A percentile compares a stretch with the other conserved stretches of the same genome.
These are phyloP conservation scores for Neckera pumila DNA, from an alignment of 225 moss, liverwort and hornwort genomes.

Conservation along the genomic window DNA sequence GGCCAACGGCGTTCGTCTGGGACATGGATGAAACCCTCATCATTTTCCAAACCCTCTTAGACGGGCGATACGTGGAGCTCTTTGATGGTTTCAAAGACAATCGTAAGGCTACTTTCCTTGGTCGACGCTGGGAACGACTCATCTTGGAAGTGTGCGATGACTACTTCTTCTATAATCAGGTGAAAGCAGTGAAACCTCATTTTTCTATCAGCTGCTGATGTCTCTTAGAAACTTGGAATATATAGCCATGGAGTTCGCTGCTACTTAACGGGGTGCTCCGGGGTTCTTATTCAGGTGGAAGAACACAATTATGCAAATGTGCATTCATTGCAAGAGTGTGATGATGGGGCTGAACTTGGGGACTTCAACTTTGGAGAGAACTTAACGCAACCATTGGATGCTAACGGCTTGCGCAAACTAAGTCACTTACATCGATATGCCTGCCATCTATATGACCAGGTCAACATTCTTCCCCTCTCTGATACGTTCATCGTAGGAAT, in stretches of 20 bases:
- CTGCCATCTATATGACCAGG: conserved; percentile 35
- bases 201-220: not conserved
- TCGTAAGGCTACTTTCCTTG: conserved; percentile 18
- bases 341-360: conserved; percentile 29
- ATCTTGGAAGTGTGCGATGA: conserved; percentile 59
- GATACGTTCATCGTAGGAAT: not conserved
- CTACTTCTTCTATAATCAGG: conserved; percentile 35
- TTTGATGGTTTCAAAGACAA: conserved; percentile 41
- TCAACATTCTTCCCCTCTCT: not conserved
- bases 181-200: not conserved
- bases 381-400: conserved; percentile 12
- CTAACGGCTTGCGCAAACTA: conserved; percentile 21
- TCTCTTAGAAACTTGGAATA: not conserved
- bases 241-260: not conserved
- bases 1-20: conserved; percentile 41
- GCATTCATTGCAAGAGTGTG: conserved; percentile 27
- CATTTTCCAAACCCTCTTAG: conserved; percentile 45
- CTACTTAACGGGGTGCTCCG: not conserved
- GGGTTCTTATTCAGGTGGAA: conserved; percentile 32
- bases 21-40: conserved; percentile 66
- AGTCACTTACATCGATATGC: conserved; percentile 35
- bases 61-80: conserved; percentile 41
- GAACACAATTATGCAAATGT: conserved; percentile 27
- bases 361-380: conserved; percentile 19
- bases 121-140: conserved; percentile 53